Base-by-base conservation (phyloP, 257 asterid species). In the Echium plantagineum region DNA sequence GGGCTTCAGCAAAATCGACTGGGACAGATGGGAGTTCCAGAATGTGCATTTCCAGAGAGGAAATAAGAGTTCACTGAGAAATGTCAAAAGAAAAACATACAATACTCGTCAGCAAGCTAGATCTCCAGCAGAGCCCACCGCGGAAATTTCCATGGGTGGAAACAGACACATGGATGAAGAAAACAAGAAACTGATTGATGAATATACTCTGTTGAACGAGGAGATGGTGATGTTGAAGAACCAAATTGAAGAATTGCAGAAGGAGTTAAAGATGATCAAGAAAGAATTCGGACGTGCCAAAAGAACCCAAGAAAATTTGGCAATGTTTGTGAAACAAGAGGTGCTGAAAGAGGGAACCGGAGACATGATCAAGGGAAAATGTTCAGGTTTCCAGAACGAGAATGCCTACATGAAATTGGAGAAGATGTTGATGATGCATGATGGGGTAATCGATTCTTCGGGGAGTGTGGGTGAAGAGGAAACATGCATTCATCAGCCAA, bases 31-130 rank as follows among this genome's bases (percentile, higher is more conserved):
- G 65, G 91, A 83, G 46, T 83, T 74, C 64, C 71, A 55, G 69
- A 78, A 81, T 57, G 81, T 72, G 13, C 32, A 73, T 69, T 83
- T 83, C 57, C 83, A 63, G 32, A 81, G 52, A 69, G 91, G 91
- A 42, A 71, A 72, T 60, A 63, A 32, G 62, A 64, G 62, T 38
- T 65, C 74, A 80, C 72, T 83, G 65, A 71, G 47, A 48, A 62
- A 77, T 57, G 77, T 83, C 61, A 74, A 49, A 66, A 79, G 85
- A 55, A 72, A 67, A 53, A 35, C 59, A 19, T 66, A 46, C 28
- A 30, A 26, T 18, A 13, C 49, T 35, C 38, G 4, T 17, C 18
- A 22, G 38, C 38, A 35, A 24, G 38, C 60, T 22, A 56, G 7
- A 26, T 16, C 38, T 6, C 10, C 22, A 18, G 17, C 16, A n/a